Evolutionary conservation across 495 filamentous ascomycete genomes (phyloP).

Genomic region (Penicillium malachiteum): DNA sequence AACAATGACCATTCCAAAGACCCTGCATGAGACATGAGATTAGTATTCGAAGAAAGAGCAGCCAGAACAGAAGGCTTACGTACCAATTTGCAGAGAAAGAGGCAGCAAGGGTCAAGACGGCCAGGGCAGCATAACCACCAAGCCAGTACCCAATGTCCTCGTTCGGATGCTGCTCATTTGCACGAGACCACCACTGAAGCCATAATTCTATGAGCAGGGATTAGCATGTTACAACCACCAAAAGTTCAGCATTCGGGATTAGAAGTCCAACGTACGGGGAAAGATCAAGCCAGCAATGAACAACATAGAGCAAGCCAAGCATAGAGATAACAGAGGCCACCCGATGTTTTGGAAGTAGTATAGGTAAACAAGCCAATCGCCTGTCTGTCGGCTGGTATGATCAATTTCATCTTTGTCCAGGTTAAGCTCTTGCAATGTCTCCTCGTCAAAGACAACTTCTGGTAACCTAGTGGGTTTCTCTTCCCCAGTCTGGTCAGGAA

Average conservation of each 20-base stretch:
- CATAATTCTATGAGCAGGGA: constrained; percentile 22
- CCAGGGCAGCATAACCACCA: constrained; percentile 17
- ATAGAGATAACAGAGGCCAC: constrained; percentile 30
- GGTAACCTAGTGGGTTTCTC: constrained; percentile 6
- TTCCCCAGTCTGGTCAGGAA: neutral
- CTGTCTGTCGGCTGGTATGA: constrained; percentile 29
- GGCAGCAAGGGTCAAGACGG: constrained; percentile 13
- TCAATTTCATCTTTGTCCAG: constrained; percentile 13
- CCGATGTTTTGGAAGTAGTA: constrained; percentile 28
- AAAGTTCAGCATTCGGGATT: neutral
- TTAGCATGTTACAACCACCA: neutral
- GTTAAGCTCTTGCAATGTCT: constrained; percentile 18
- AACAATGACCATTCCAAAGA: constrained; percentile 19
- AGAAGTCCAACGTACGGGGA: constrained; percentile 17
- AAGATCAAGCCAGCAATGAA: constrained; percentile 21
- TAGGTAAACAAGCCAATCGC: constrained; percentile 34
- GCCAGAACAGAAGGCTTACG: neutral
- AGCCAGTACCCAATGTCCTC: constrained; percentile 33
- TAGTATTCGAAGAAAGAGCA: neutral
- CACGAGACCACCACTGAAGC: constrained; percentile 34
- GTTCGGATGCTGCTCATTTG: constrained; percentile 25
- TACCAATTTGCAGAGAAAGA: constrained; percentile 18
- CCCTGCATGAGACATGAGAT: constrained; percentile 7
- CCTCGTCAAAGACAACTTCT: constrained; percentile 20
- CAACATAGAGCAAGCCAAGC: constrained; percentile 20